Conservation (phyloP, 1,284 basidiomycete genomes). For the Takashimella tepidaria region DNA sequence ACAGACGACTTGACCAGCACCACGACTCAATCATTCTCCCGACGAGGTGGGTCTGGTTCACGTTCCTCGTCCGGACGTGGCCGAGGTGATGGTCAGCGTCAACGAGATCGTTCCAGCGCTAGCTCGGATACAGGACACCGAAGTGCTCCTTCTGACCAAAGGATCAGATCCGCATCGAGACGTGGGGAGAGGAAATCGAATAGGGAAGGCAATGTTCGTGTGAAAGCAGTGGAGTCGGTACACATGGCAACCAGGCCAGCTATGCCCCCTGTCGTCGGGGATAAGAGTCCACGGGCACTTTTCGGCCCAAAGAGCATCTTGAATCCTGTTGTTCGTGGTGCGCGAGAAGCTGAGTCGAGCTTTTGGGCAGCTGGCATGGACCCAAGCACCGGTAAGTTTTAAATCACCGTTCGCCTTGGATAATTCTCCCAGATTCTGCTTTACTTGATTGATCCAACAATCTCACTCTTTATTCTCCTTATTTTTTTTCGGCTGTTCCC, state of each 20-base stretch:
- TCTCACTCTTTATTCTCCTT: no score
- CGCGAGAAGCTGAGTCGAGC: background rate
- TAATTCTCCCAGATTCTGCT: no score
- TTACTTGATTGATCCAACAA: no score
- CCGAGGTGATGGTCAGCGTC: no score
- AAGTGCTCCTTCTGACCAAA: background rate
- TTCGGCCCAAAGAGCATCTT: slow-evolving; percentile 14
- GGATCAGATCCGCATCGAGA: no score
- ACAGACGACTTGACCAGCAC: background rate
- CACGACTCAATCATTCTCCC: background rate
- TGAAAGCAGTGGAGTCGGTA: background rate
- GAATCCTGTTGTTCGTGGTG: slow-evolving; percentile 1
- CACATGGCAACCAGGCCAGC: background rate
- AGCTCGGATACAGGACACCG: slow-evolving; percentile 3
- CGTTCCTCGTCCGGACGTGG: no score
- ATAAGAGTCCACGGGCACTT: slow-evolving; percentile 2
- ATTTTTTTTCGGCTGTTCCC: no score
- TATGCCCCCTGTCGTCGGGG: background rate
- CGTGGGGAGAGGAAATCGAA: no score
- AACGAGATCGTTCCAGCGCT: no score
- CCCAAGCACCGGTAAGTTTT: background rate
- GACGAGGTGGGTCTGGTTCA: slow-evolving; percentile 7
- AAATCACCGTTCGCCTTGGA: no score
- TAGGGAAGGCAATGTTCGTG: no score
- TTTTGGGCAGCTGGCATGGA: background rate